Base-by-base conservation (phyloP, 139 green algal genomes). In the Chlamydomonas incerta region DNA sequence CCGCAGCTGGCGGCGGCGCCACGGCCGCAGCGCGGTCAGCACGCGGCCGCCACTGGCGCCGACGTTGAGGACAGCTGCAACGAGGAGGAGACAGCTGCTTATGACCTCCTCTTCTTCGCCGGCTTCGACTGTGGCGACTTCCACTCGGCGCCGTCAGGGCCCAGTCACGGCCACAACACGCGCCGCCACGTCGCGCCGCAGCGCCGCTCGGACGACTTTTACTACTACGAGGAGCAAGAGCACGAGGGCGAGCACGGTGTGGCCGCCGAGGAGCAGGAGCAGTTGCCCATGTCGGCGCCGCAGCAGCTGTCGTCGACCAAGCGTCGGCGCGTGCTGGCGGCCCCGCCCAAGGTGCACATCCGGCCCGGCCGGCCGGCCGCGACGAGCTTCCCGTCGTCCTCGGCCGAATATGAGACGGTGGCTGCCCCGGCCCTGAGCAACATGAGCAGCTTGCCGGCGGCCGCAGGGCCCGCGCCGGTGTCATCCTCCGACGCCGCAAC, bases 21-120 rank as follows among this genome's bases (percentile, higher is more conserved):
- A 20, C 41, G 31, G 10, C n/a, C 34, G 26, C 69, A 83, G 28
- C 77, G 50, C 11, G 63, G 60, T 3, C 63, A 74, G 4, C 72
- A 67, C 72, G 3, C 46, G 29, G 18, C 50, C 33, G 21, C 73
- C 0, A 20, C 52, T 23, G 6, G 0, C 9, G 11, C 31, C 31
- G n/a, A 74, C 14, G 23, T 37, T 15, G 63, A 66, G 33, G 63
- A 66, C 14, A 74, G 77, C 77, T 65, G 77, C 33, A 75, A 68
- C 23, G 79, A 85, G 47, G 79, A 85, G 37, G 66, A 67, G 50
- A 58, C n/a, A 50, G 79, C 66, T 1, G 79, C 79, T 10, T 85
- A 76, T 11, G 79, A 85, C 66, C 47, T 85, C 31, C 79, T 85
- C 31, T 85, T 76, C 65, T 85, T 85, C 31, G 79, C 79, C 5